These are phyloP conservation scores for Penicillium fimorum DNA, from an alignment of 495 filamentous ascomycete genomes.

Conservation along the genomic window DNA sequence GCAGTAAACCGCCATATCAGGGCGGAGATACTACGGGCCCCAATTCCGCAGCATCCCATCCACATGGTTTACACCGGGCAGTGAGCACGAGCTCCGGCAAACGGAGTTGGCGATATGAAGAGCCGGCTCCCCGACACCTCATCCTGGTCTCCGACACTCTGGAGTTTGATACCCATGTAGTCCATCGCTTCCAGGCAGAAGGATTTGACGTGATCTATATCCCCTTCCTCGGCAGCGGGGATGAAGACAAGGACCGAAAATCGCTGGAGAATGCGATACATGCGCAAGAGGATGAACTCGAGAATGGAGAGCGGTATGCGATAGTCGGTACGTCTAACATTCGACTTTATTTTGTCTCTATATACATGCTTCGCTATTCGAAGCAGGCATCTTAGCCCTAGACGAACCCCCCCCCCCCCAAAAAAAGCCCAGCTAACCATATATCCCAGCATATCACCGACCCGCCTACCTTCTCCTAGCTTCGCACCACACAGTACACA, in stretches of 20 bases:
- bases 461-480: slow-evolving; percentile 57
- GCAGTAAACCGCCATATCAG: slow-evolving; percentile 1
- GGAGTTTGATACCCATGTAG: slow-evolving; percentile 54
- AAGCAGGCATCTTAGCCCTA: not conserved
- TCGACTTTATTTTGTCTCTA: not conserved
- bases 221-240: slow-evolving; percentile 47
- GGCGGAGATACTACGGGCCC: not conserved
- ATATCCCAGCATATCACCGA: slow-evolving; percentile 49
- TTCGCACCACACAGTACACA: slow-evolving; percentile 45
- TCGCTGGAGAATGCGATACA: slow-evolving; percentile 45
- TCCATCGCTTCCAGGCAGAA: slow-evolving; percentile 59
- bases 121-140: slow-evolving; percentile 36
- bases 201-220: slow-evolving; percentile 64
- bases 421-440: not conserved
- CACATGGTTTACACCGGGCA: slow-evolving; percentile 17
- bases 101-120: slow-evolving; percentile 16
- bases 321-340: slow-evolving; percentile 40
- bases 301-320: slow-evolving; percentile 46
- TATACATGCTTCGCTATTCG: not conserved
- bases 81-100: slow-evolving; percentile 17
- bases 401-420: too few relatives aligned
- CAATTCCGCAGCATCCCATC: slow-evolving; percentile 6
- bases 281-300: slow-evolving; percentile 45
- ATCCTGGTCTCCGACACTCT: slow-evolving; percentile 59
- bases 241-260: slow-evolving; percentile 35